Percentiles rank a stretch among this genome's conserved stretches.
Evolutionary conservation across 2,329 filamentous ascomycete genomes (phyloP).

Genomic region (Cercospora sp.): DNA sequence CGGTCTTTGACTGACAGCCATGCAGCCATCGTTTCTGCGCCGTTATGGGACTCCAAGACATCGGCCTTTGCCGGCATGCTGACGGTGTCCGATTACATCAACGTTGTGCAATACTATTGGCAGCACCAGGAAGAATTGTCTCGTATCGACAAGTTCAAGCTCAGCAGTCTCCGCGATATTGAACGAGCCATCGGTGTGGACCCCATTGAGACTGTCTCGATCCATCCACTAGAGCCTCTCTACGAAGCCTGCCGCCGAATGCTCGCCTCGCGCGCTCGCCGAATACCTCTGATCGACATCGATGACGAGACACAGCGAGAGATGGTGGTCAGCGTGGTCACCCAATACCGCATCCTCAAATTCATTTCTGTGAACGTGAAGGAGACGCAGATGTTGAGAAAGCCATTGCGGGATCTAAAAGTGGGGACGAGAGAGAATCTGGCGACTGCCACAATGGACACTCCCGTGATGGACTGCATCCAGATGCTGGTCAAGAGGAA

Average conservation of each 20-base stretch:
- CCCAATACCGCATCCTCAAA: slow-evolving; percentile 96
- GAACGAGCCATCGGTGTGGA: slow-evolving; percentile 89
- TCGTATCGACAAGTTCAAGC: slow-evolving; percentile 87
- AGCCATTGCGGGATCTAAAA: slow-evolving; percentile 78
- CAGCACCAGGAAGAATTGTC: slow-evolving; percentile 89
- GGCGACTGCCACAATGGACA: slow-evolving; percentile 82
- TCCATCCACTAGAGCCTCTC: slow-evolving; percentile 83
- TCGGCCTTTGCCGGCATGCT: slow-evolving; percentile 92
- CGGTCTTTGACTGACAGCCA: slow-evolving; percentile 20
- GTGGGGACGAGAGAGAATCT: slow-evolving; percentile 83
- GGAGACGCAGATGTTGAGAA: slow-evolving; percentile 84
- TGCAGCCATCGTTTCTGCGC: slow-evolving; percentile 91
- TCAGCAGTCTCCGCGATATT: slow-evolving; percentile 92
- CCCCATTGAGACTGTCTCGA: slow-evolving; percentile 93
- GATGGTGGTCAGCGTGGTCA: slow-evolving; percentile 94
- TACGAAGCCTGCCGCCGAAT: slow-evolving; percentile 95
- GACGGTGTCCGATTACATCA: slow-evolving; percentile 96
- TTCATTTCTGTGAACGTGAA: slow-evolving; percentile 95
- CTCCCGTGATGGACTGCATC: slow-evolving; percentile 89
- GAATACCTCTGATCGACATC: slow-evolving; percentile 89
- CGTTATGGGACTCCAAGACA: slow-evolving; percentile 91
- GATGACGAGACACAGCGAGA: slow-evolving; percentile 92
- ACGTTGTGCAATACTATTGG: slow-evolving; percentile 98
- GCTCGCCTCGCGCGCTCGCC: slow-evolving; percentile 87
- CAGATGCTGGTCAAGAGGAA: slow-evolving; percentile 88